These are phyloP conservation scores for Leccinum arenicola DNA, from an alignment of 768 basidiomycete genomes.

Conservation along the genomic window DNA sequence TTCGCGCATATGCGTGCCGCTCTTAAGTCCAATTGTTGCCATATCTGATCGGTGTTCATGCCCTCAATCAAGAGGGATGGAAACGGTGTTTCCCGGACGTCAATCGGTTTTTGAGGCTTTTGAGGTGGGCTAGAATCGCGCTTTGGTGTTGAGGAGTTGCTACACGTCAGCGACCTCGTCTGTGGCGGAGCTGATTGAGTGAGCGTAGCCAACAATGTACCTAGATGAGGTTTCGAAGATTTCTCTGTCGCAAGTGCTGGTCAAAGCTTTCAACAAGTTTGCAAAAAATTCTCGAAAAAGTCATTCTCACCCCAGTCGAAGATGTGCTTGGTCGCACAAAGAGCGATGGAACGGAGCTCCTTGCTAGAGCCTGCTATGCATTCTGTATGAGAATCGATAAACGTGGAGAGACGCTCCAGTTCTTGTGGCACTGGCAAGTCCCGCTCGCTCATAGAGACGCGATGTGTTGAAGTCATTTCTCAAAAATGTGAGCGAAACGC, in stretches of 20 bases:
- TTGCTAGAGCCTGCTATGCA: slow-evolving; percentile 51
- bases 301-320: slow-evolving; percentile 67
- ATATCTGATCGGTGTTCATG: slow-evolving; percentile 85
- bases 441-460: slow-evolving; percentile 19
- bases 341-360: slow-evolving; percentile 54
- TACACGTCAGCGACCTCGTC: slow-evolving; percentile 65
- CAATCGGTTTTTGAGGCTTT: slow-evolving; percentile 31
- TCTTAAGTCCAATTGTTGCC: slow-evolving; percentile 90
- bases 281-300: slow-evolving; percentile 4
- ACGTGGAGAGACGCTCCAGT: slow-evolving; percentile 48
- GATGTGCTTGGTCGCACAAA: slow-evolving; percentile 68
- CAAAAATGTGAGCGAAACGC: not conserved
- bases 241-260: slow-evolving; percentile 68
- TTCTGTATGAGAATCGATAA: slow-evolving; percentile 55
- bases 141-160: slow-evolving; percentile 32
- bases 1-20: slow-evolving; percentile 66
- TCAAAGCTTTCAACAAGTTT: slow-evolving; percentile 1
- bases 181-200: slow-evolving; percentile 66
- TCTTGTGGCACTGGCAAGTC: slow-evolving; percentile 34
- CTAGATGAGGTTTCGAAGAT: slow-evolving; percentile 60
- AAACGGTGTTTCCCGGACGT: slow-evolving; percentile 66
- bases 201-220: slow-evolving; percentile 63
- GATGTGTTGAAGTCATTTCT: not conserved
- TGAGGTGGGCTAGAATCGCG: slow-evolving; percentile 39
- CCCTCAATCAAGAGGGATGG: slow-evolving; percentile 70